Evolutionary conservation across 2,329 filamentous ascomycete genomes (phyloP).

Genomic region (Botrytis squamosa): DNA sequence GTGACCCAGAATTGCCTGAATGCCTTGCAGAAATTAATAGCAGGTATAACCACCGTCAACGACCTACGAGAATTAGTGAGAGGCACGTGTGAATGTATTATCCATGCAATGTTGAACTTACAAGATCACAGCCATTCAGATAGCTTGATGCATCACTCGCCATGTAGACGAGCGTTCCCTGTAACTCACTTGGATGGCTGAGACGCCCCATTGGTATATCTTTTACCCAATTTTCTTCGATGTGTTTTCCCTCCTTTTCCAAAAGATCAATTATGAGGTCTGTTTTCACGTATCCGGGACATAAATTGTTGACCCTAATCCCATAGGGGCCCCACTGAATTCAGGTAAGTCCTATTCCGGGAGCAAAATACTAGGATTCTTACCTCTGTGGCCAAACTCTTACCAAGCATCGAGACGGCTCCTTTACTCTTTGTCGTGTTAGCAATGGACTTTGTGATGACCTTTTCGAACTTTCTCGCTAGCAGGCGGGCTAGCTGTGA

Average conservation of each 20-base stretch:
- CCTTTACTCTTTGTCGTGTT: slow-evolving; percentile 49
- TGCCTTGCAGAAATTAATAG: slow-evolving; percentile 23
- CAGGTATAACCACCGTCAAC: slow-evolving; percentile 32
- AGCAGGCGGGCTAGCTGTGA: neutral
- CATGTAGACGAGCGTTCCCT: slow-evolving; percentile 39
- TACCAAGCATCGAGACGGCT: slow-evolving; percentile 58
- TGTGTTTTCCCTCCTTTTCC: slow-evolving; percentile 41
- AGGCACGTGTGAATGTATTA: neutral
- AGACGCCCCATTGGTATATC: slow-evolving; percentile 42
- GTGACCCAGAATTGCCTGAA: slow-evolving; percentile 16
- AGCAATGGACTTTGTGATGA: neutral
- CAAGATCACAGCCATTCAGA: slow-evolving; percentile 33
- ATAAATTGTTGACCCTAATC: slow-evolving; percentile 66
- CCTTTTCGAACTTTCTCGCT: neutral
- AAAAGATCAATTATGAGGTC: slow-evolving; percentile 39
- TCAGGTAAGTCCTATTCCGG: neutral
- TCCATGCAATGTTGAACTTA: slow-evolving; percentile 21
- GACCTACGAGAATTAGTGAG: slow-evolving; percentile 22
- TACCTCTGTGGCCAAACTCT: slow-evolving; percentile 54
- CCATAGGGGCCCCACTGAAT: slow-evolving; percentile 57
- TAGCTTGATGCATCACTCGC: slow-evolving; percentile 34
- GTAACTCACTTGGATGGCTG: slow-evolving; percentile 42
- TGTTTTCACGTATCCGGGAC: slow-evolving; percentile 54
- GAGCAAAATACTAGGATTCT: neutral
- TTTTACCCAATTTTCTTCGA: slow-evolving; percentile 41